These are phyloP conservation scores for Phyllosticta citribraziliensis DNA, from an alignment of 2,329 filamentous ascomycete species.

Conservation along the genomic window DNA sequence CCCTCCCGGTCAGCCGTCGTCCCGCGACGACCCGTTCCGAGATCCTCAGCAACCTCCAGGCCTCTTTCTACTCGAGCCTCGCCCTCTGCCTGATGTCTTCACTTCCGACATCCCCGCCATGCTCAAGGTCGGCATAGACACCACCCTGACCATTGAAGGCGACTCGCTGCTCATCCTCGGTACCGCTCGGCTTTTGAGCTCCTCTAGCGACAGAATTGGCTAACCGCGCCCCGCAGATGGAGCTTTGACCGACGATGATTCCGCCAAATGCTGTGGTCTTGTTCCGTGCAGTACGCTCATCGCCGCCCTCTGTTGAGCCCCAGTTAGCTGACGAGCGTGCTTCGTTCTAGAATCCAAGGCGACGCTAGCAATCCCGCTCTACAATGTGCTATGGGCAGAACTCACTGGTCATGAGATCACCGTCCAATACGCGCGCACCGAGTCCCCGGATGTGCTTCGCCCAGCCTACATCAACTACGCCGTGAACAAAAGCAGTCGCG, in stretches of 20 bases:
- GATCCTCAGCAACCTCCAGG: slow-evolving; percentile 16
- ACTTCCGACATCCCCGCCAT: slow-evolving; percentile 24
- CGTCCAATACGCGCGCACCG: slow-evolving; percentile 61
- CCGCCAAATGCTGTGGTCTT: slow-evolving; percentile 47
- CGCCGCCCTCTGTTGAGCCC: not conserved
- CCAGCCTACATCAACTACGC: slow-evolving; percentile 53
- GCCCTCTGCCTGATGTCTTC: not conserved
- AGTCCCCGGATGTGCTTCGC: slow-evolving; percentile 47
- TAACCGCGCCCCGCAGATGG: slow-evolving; percentile 34
- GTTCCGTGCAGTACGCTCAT: slow-evolving; percentile 38
- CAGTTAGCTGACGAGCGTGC: slow-evolving; percentile 10
- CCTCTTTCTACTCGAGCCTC: not conserved
- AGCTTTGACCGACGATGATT: slow-evolving; percentile 38
- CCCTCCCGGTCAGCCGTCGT: slow-evolving; percentile 16
- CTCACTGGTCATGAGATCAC: slow-evolving; percentile 49
- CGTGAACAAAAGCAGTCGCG: slow-evolving; percentile 42
- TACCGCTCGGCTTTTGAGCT: slow-evolving; percentile 21
- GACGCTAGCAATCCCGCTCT: slow-evolving; percentile 59
- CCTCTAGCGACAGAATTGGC: not conserved
- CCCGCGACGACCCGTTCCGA: slow-evolving; percentile 21
- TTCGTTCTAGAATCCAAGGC: slow-evolving; percentile 33
- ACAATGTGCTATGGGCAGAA: slow-evolving; percentile 77
- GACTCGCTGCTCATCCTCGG: slow-evolving; percentile 52
- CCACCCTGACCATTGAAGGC: slow-evolving; percentile 49
- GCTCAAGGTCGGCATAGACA: slow-evolving; percentile 46